Evolutionary conservation across 2,329 filamentous ascomycete genomes (phyloP), one percentile per base, ranked within the genome.

Genomic region (Fusarium albosuccineum): DNA sequence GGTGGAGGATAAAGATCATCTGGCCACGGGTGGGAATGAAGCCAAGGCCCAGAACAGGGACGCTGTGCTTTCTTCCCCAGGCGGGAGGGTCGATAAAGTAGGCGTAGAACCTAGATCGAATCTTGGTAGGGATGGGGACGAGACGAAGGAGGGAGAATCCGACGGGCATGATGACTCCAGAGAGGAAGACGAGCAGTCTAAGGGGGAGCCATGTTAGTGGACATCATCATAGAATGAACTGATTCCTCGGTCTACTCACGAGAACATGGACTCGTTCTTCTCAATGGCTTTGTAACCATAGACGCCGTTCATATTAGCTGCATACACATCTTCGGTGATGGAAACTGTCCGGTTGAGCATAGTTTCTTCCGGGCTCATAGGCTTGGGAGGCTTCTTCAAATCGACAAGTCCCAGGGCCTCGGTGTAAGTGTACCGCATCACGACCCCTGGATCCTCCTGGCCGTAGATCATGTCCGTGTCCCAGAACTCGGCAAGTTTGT

Each of bases 1-100:
- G 73, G 46, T 80, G 71, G 10, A 74, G 42, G 34, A 86, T 81
- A 68, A 82, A 85, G 11, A 85, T 52, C 8, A 74, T 69, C 42
- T 85, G 83, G 2, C 82, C 82, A 1, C 77, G 57, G 1, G 80
- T 84, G 0, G 82, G 83, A 0, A 77, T 59, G 7, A 75, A 70
- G 2, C 68, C 75, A 1, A 78, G 39, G 1, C 70, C 71, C 3
- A 74, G 34, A 0, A 70, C 58, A 0, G 76, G 73, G 0, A 68
- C 63, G 8, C 64, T 68, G 29, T 77, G 74, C 16, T 62, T 60
- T 14, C 52, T 66, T 0, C 75, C 75, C n/a, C 71, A 62, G 2
- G 65, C 59, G 0, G 74, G 73, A 1, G 73, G 75, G 22, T 76
- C 73, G 4, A 77, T 67, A 3, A 77, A n/a, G 55, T 70, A 74